Percentiles rank a stretch among this genome's conserved stretches.
Evolutionary conservation across 2,329 filamentous ascomycete species (phyloP).

Genomic region (Dactylellina cionopaga): DNA sequence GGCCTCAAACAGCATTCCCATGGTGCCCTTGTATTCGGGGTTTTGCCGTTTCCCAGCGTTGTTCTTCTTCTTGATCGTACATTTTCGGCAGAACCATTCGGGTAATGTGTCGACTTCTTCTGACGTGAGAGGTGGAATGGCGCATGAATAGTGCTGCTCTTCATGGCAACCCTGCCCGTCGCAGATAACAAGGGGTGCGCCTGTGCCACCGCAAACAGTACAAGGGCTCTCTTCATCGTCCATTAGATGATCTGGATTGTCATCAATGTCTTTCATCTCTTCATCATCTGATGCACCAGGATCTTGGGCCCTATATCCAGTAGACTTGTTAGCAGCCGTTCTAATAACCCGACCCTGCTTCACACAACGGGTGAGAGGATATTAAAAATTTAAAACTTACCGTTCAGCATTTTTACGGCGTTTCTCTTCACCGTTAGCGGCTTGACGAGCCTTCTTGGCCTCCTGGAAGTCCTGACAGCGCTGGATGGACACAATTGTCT

Average conservation of each 20-base stretch:
- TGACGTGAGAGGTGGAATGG: slow-evolving; percentile 75
- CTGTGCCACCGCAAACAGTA: slow-evolving; percentile 82
- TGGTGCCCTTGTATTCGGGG: slow-evolving; percentile 66
- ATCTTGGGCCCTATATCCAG: background rate
- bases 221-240: slow-evolving; percentile 90
- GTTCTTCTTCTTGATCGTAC: slow-evolving; percentile 66
- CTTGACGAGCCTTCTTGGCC: background rate
- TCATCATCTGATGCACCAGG: slow-evolving; percentile 28
- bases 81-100: slow-evolving; percentile 86
- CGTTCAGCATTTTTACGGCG: slow-evolving; percentile 15
- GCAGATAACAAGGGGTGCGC: slow-evolving; percentile 83
- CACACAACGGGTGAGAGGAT: no score
- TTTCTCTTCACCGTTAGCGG: slow-evolving; percentile 2
- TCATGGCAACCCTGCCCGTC: slow-evolving; percentile 79
- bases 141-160: slow-evolving; percentile 88
- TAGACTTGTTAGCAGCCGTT: background rate
- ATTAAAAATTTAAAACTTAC: background rate
- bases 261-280: slow-evolving; percentile 19
- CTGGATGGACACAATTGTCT: slow-evolving; percentile 9
- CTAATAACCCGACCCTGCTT: no score
- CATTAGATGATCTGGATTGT: slow-evolving; percentile 18
- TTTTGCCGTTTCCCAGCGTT: slow-evolving; percentile 56
- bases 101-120: slow-evolving; percentile 71
- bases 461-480: slow-evolving; percentile 31
- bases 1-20: slow-evolving; percentile 70